Evolutionary conservation across 2,329 filamentous ascomycete genomes (phyloP), one percentile per base, ranked within the genome.

Genomic region (Mycosphaerella arachidis): DNA sequence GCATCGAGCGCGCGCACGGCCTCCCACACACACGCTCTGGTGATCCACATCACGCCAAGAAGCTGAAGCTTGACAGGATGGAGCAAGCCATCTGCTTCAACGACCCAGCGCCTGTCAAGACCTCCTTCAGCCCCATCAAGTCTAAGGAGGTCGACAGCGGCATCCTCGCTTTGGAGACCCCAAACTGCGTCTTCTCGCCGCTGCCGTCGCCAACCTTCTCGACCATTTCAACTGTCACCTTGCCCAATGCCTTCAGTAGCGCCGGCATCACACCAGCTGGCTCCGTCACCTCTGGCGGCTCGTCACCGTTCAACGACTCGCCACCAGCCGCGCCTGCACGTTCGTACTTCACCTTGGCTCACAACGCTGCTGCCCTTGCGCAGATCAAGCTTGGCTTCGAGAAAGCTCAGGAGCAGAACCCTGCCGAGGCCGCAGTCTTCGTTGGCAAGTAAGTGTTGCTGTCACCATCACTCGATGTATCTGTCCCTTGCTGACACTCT

Each of bases 401-500:
- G 13, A 31, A 16, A 29, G 35, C 53, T 12, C 53, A 55, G 53
- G 6, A n/a, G 35, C 18, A 46, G 4, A 7, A 18, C 37, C 53
- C 53, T 18, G 53, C 20, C 8, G 18, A 37, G 9, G 53, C 53
- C 16, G 37, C 27, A 7, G 35, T 55, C 53, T 55, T 55, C 37
- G 53, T 55, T 30, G 53, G 53, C 18, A 55, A 55, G 53, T 55
- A 43, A 55, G 53, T 55, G 18, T 31, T 24, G 16, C 53, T 37
- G 4, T 45, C 51, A 50, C 20, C 20, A 27, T n/a, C 18, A 4
- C 10, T 12, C 9, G 13, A 55, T 24, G 24, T 24, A 24, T 24
- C 24, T 24, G 24, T 24, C 24, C 24, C 24, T 24, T 24, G 24
- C 35, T 46, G 24, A 55, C 40, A 30, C 5, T 16, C 35, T 20